Evolutionary conservation across 2,329 filamentous ascomycete species (phyloP).

Genomic region (Hirsutella minnesotensis): DNA sequence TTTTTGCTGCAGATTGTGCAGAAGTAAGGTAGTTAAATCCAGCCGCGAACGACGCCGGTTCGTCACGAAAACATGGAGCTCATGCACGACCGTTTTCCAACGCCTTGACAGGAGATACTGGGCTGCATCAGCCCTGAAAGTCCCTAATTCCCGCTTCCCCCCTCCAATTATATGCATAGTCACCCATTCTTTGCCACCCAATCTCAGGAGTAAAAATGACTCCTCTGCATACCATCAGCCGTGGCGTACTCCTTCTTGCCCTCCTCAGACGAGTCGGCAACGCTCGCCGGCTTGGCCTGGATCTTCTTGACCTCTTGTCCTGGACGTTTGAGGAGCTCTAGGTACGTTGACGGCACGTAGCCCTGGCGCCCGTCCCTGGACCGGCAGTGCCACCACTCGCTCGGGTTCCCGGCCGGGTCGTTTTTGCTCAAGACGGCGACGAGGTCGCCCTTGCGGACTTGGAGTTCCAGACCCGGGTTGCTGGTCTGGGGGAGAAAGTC

Average conservation of each 20-base stretch:
- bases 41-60: background rate
- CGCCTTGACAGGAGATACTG: background rate
- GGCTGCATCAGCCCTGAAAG: too few species aligned
- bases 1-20: too few species aligned
- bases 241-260: constrained; percentile 41
- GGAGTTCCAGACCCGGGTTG: constrained; percentile 63
- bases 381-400: constrained; percentile 95
- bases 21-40: too few species aligned
- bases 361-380: constrained; percentile 82
- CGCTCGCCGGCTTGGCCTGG: constrained; percentile 33
- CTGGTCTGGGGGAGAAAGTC: constrained; percentile 74
- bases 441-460: constrained; percentile 88
- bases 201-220: constrained; percentile 42
- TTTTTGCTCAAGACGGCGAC: constrained; percentile 88
- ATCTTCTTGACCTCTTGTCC: constrained; percentile 39
- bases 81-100: background rate
- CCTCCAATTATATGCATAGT: too few species aligned
- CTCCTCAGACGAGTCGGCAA: constrained; percentile 33
- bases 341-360: constrained; percentile 82
- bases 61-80: background rate
- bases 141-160: too few species aligned
- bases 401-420: constrained; percentile 82
- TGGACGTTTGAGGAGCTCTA: constrained; percentile 58
- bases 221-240: constrained; percentile 44
- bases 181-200: too few species aligned